Percentiles rank a stretch among this genome's conserved stretches.
Evolutionary conservation across 805 yeast species (phyloP).

Genomic region (Saturnispora dispora): DNA sequence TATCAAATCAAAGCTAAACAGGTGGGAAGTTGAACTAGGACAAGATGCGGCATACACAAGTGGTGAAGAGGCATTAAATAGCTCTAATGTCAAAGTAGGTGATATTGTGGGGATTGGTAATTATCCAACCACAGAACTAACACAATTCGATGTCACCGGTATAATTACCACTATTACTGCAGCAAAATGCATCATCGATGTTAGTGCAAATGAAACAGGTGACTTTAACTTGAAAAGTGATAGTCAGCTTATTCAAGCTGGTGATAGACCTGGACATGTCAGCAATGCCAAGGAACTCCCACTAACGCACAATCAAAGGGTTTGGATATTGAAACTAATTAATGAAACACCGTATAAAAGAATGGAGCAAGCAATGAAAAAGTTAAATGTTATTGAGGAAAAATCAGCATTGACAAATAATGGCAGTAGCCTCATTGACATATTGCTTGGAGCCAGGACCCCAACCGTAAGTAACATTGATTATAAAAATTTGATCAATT

Average conservation of each 20-base stretch:
- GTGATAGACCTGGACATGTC: constrained; percentile 3
- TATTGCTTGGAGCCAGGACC: constrained; percentile 36
- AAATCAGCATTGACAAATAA: constrained; percentile 25
- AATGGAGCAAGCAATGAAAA: constrained; percentile 70
- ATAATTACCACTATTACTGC: constrained; percentile 50
- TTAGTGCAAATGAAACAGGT: constrained; percentile 25
- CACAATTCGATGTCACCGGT: constrained; percentile 38
- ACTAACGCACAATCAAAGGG: constrained; percentile 16
- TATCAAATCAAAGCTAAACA: constrained; percentile 71
- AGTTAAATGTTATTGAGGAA: constrained; percentile 39
- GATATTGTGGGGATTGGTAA: constrained; percentile 63
- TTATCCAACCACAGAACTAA: constrained; percentile 26
- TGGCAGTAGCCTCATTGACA: constrained; percentile 29
- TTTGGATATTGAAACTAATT: constrained; percentile 61
- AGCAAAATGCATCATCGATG: constrained; percentile 44
- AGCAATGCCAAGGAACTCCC: neutral
- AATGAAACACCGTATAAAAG: constrained; percentile 68
- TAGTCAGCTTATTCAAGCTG: neutral
- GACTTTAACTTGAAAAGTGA: neutral
- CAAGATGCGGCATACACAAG: constrained; percentile 27
- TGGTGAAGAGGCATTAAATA: constrained; percentile 20
- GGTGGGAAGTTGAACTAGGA: constrained; percentile 56
- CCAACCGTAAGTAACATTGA: constrained; percentile 15
- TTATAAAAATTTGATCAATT: constrained; percentile 30
- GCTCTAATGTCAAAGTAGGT: constrained; percentile 33